Evolutionary conservation across 169 alveolate genomes (phyloP).

Genomic region (Cryptosporidium sp.): DNA sequence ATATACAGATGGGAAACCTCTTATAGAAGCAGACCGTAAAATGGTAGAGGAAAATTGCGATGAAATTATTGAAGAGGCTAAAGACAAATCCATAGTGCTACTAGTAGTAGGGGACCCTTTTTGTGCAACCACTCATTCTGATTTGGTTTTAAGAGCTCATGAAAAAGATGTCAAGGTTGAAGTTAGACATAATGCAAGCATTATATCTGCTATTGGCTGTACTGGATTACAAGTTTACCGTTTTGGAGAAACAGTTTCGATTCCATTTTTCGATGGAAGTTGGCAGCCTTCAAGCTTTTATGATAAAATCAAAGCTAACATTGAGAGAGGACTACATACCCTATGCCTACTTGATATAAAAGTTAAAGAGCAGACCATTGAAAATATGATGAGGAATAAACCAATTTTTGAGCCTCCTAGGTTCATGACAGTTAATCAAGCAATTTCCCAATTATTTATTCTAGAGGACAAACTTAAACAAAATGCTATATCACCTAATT

Average conservation of each 20-base stretch:
- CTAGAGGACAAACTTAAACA: conserved; percentile 82
- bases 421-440: conserved; percentile 91
- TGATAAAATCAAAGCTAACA: conserved; percentile 92
- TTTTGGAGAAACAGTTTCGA: conserved; percentile 98
- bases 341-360: conserved; percentile 97
- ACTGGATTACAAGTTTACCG: conserved; percentile 92
- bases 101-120: conserved; percentile 97
- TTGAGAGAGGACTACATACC: conserved; percentile 93
- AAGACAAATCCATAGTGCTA: conserved; percentile 86
- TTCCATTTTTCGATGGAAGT: conserved; percentile 96
- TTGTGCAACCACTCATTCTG: conserved; percentile 97
- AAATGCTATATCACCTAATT: conserved; percentile 80
- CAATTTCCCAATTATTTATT: conserved; percentile 91
- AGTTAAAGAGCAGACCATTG: conserved; percentile 96
- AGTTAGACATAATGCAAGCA: conserved; percentile 95
- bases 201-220: conserved; percentile 84
- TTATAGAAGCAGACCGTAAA: conserved; percentile 94
- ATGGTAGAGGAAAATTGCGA: conserved; percentile 93
- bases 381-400: conserved; percentile 93
- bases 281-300: conserved; percentile 97
- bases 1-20: conserved; percentile 86
- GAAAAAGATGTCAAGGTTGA: conserved; percentile 91
- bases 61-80: conserved; percentile 89
- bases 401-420: conserved; percentile 94
- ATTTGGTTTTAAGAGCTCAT: conserved; percentile 91